These are phyloP conservation scores for Glycyrrhiza uralensis DNA, from an alignment of 306 rosid genomes.

Conservation along the genomic window DNA sequence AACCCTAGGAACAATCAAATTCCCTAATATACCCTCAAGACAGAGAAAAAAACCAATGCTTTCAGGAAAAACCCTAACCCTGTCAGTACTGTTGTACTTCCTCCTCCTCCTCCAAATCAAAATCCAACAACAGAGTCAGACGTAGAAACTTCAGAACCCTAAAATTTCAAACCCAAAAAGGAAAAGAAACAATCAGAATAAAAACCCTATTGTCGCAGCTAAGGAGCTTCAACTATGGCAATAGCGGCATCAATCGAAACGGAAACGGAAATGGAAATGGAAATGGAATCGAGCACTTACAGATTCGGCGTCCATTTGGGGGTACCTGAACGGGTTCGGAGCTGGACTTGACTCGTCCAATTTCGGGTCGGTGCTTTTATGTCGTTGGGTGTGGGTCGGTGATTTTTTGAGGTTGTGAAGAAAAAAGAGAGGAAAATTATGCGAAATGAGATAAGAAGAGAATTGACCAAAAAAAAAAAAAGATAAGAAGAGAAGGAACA, in stretches of 20 bases:
- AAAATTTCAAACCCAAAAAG: constrained; percentile 28
- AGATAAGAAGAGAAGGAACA: constrained; percentile 28
- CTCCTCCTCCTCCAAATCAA: constrained; percentile 33
- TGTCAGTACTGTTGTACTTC: constrained; percentile 2
- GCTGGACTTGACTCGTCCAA: constrained; percentile 27
- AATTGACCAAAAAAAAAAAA: no score
- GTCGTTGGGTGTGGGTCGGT: constrained; percentile 19
- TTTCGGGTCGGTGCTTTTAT: constrained; percentile 37
- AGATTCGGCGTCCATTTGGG: constrained; percentile 40
- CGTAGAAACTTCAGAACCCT: constrained; percentile 64
- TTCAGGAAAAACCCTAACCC: constrained; percentile 54
- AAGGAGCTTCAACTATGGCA: constrained; percentile 14
- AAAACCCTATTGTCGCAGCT: constrained; percentile 25
- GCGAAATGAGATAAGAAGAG: constrained; percentile 23
- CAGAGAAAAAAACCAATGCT: constrained; percentile 33
- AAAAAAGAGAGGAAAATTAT: constrained; percentile 36
- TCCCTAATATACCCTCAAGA: constrained; percentile 1
- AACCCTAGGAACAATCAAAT: constrained; percentile 26
- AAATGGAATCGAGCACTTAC: constrained; percentile 40
- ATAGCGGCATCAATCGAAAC: constrained; percentile 36
- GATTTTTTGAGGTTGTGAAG: neutral
- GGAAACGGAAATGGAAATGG: constrained; percentile 18
- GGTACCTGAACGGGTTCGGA: constrained; percentile 22
- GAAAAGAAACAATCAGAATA: constrained; percentile 17
- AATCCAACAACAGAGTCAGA: constrained; percentile 19